These are phyloP conservation scores for Coelastrella sp. DNA, from an alignment of 139 green algal species.

Conservation along the genomic window DNA sequence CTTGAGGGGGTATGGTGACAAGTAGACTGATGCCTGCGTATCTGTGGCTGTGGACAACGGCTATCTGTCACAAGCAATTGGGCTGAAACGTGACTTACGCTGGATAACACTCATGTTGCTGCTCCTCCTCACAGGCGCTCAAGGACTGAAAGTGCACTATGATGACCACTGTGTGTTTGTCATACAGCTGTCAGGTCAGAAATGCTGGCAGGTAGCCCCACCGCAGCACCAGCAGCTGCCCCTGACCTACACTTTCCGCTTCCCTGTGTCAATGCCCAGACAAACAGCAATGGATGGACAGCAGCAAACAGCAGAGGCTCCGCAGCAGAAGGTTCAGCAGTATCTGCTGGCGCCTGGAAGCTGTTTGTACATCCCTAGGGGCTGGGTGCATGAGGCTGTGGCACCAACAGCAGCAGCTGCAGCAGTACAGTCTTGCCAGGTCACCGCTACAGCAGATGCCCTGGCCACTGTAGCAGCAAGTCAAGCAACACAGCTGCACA, in stretches of 20 bases:
- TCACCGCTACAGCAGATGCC: not conserved
- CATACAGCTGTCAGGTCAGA: conserved; percentile 54
- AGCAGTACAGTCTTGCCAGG: not conserved
- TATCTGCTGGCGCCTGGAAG: not conserved
- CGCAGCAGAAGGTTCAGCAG: conserved; percentile 14
- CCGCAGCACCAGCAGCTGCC: conserved; percentile 36
- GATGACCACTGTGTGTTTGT: conserved; percentile 65
- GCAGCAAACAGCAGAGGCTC: not conserved
- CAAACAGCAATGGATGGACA: not conserved
- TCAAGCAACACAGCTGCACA: not conserved
- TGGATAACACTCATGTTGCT: not conserved
- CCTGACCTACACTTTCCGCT: not conserved
- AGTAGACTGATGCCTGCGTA: too few relatives aligned
- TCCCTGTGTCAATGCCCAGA: not conserved
- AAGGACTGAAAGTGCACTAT: conserved; percentile 55
- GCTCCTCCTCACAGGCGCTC: conserved; percentile 16
- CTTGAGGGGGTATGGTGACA: too few relatives aligned
- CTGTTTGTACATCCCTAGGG: conserved; percentile 40
- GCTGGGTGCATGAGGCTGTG: conserved; percentile 42
- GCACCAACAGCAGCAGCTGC: conserved; percentile 19
- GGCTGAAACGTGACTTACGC: too few relatives aligned
- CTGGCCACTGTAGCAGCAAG: too few relatives aligned
- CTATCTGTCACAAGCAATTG: too few relatives aligned
- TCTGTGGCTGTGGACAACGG: too few relatives aligned
- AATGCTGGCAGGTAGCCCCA: conserved; percentile 53